Base-by-base conservation (phyloP, 306 rosid species). In the Dryas drummondii region DNA sequence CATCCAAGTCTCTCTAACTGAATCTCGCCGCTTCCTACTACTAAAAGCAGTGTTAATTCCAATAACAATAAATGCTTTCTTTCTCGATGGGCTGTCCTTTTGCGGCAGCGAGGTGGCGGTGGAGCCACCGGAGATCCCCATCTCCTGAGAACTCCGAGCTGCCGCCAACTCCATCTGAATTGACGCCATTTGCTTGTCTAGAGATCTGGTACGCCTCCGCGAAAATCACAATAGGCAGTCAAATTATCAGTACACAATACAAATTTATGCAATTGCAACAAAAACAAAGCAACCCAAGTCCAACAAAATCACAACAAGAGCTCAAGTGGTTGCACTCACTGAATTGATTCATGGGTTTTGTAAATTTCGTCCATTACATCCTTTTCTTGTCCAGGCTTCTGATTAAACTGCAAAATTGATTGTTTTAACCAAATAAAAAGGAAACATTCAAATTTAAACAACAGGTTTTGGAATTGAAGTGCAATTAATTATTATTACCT, bases 1-100 rank as follows among this genome's bases (percentile, higher is more conserved):
- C 99, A 94, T 94, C 99, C 99, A 94, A 64, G 99, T 94, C 84
- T 90, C 97, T 83, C 99, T 81, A 64, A 94, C 97, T 4, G 99
- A 94, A 85, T 94, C 99, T 41, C 99, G 96, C 71, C 99, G 76
- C 81, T 86, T 94, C 81, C 99, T 86, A 79, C 99, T 94, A 76
- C 99, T 94, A 75, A 94, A 94, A 84, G 99, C 99, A 0, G 99
- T 94, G 85, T 94, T 94, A 74, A 94, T 94, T 68, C 99, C 99
- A 65, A 94, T 92, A 49, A 94, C 97, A 72, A 94, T 77, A 70
- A 94, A 90, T 2, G 79, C 88, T 84, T 94, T 94, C 93, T 90
- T 85, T 78, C 76, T 87, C 15, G 81, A 81, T 22, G 81, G 0
- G 44, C 67, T 78, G 47, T 84, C 87, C 27, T 32, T 53, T 5